Evolutionary conservation across 179 eudicot species (phyloP).

Genomic region (Spinacia oleracea): DNA sequence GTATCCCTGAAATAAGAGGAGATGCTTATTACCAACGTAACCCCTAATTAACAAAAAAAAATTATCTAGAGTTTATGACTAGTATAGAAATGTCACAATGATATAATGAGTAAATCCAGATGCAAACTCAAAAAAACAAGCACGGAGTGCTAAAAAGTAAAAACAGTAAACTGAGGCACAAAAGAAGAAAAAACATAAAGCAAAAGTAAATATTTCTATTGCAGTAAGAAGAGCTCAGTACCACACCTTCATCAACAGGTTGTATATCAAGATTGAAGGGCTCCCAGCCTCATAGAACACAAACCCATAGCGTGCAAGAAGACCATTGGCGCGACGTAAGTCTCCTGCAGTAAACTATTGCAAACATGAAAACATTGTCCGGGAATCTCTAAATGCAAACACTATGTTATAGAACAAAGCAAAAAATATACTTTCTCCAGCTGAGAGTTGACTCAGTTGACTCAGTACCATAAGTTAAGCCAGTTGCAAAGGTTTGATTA

Average conservation of each 20-base stretch:
- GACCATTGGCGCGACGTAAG: constrained; percentile 79
- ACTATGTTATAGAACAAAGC: not conserved
- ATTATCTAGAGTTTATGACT: not conserved
- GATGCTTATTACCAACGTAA: not conserved
- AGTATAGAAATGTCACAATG: not conserved
- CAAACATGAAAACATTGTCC: constrained; percentile 10
- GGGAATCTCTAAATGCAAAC: not conserved
- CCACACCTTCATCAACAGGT: constrained; percentile 69
- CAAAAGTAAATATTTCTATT: not conserved
- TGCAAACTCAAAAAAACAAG: not conserved
- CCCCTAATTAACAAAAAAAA: not conserved
- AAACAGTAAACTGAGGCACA: not conserved
- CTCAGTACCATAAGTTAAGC: not conserved
- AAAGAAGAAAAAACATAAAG: constrained; percentile 1
- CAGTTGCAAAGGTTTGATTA: not conserved
- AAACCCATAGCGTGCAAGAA: constrained; percentile 66
- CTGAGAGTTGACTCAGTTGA: not conserved
- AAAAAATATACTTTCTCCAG: not conserved
- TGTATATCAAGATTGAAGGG: constrained; percentile 53
- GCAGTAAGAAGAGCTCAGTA: constrained; percentile 15
- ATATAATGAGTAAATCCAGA: not conserved
- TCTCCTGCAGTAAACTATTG: constrained; percentile 62
- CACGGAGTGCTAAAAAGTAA: not conserved
- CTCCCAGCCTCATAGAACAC: constrained; percentile 52
- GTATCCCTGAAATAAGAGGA: constrained; percentile 52